Evolutionary conservation across 176 grass and related monocot species (phyloP), one percentile per base, ranked within the genome.

Genomic region (sorghum (Sorghum bicolor)): DNA sequence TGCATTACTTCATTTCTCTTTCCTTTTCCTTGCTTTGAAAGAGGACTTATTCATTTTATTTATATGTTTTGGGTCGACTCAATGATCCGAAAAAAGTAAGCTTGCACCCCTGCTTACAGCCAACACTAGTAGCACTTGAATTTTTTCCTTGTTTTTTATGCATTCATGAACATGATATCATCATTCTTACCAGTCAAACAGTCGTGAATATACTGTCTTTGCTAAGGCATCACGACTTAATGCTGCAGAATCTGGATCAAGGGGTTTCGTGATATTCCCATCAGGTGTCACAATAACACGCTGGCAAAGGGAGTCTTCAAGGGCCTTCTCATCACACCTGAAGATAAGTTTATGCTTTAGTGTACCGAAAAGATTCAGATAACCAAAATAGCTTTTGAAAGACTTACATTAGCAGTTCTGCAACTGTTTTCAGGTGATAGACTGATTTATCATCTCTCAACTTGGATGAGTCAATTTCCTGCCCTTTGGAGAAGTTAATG

Each of bases 261-360:
- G 92, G 80, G 82, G 92, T 85, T 97, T 94, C 72, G 92, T 94
- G 64, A 97, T 97, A 76, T 97, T 97, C 64, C 92, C 95, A 82
- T 97, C 95, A 41, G 92, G 95, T 77, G 95, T 97, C 60, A 94
- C 92, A 61, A 98, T 98, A 72, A 98, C 90, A 71, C 95, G 89
- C 83, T 95, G 79, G 52, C 95, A 98, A 31, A 98, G 85, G 47
- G 95, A 98, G 82, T 91, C 89, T 83, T 91, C 84, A 60, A 98
- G 95, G 34, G 79, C 15, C 82, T 98, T 93, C 62, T 88, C 82
- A 0, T 98, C 81, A 80, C 95, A 98, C 95, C 95, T 98, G 76
- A 82, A 77, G 22, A 78, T 64, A 50, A 83, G 2, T 79, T 70
- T 55, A 29, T 43, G 67, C 15, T 87, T 84, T 66, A 90, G 22